Evolutionary conservation across 2,329 filamentous ascomycete genomes (phyloP).

Genomic region (Cladosporium phlei): DNA sequence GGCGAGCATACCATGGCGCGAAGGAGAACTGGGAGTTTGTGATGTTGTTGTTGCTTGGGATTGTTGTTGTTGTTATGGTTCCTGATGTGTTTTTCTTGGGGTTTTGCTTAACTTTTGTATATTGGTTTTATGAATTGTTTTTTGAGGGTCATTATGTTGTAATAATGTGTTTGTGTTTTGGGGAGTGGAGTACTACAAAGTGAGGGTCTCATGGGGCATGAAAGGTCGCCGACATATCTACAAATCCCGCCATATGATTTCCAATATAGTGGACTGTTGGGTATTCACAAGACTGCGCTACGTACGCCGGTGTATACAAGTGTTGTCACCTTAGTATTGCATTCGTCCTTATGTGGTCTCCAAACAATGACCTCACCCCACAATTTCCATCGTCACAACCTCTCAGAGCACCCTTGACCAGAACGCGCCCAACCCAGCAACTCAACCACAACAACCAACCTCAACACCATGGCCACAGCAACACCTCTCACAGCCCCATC

Average conservation of each 20-base stretch:
- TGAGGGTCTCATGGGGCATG: too few relatives aligned
- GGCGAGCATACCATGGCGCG: neutral
- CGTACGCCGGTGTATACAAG: too few relatives aligned
- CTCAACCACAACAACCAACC: neutral
- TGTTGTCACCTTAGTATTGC: too few relatives aligned
- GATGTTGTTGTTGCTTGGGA: conserved; percentile 1
- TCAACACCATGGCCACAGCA: conserved; percentile 12
- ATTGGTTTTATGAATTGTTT: conserved; percentile 6
- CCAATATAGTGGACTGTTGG: too few relatives aligned
- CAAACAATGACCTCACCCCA: too few relatives aligned
- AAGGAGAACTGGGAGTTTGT: conserved; percentile 5
- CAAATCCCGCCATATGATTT: too few relatives aligned
- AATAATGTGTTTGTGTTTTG: neutral
- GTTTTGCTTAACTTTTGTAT: conserved; percentile 4
- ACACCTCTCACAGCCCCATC: conserved; percentile 1
- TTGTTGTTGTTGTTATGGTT: conserved; percentile 5
- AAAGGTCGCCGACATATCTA: too few relatives aligned
- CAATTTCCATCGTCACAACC: too few relatives aligned
- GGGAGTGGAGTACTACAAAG: neutral
- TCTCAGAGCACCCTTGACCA: too few relatives aligned
- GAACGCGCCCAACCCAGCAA: neutral
- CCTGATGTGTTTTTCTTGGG: neutral
- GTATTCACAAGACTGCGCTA: too few relatives aligned
- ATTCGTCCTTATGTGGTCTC: too few relatives aligned
- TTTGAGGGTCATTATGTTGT: too few relatives aligned